Percentiles rank a stretch among this genome's conserved stretches.
Conservation (phyloP, 208 protist genomes). For the Naegleria lovaniensis region DNA sequence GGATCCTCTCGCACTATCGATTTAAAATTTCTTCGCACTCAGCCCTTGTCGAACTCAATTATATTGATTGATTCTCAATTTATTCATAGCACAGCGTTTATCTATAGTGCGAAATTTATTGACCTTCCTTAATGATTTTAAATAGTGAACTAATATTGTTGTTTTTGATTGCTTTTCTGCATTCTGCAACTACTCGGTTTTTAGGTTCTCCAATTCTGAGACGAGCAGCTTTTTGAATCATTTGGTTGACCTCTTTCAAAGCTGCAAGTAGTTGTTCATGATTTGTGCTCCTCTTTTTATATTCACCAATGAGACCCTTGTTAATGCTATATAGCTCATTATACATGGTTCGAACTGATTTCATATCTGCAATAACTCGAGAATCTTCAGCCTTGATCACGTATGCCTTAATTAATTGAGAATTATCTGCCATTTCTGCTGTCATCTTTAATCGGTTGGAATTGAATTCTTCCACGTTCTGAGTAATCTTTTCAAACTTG, state of each 20-base stretch:
- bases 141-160: conserved; percentile 63
- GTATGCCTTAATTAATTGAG: conserved; percentile 70
- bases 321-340: conserved; percentile 70
- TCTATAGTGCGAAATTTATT: no score
- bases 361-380: conserved; percentile 72
- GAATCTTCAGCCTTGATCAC: conserved; percentile 81
- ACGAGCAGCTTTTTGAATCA: conserved; percentile 76
- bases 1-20: no score
- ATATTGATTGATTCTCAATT: no score
- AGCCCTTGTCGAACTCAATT: no score
- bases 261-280: conserved; percentile 69
- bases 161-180: conserved; percentile 70
- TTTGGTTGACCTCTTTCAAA: conserved; percentile 78
- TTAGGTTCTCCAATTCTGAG: conserved; percentile 69
- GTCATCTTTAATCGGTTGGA: conserved; percentile 71
- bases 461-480: conserved; percentile 73
- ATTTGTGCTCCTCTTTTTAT: conserved; percentile 81
- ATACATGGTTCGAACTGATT: conserved; percentile 66
- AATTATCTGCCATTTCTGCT: conserved; percentile 81
- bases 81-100: no score
- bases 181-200: conserved; percentile 49
- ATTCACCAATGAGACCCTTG: conserved; percentile 76
- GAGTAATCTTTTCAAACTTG: conserved; percentile 53
- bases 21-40: no score
- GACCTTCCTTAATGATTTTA: conserved; percentile 67